Base-by-base conservation (phyloP, 1,139 yeast species). In the Yamadazyma pseudoaaseri region DNA sequence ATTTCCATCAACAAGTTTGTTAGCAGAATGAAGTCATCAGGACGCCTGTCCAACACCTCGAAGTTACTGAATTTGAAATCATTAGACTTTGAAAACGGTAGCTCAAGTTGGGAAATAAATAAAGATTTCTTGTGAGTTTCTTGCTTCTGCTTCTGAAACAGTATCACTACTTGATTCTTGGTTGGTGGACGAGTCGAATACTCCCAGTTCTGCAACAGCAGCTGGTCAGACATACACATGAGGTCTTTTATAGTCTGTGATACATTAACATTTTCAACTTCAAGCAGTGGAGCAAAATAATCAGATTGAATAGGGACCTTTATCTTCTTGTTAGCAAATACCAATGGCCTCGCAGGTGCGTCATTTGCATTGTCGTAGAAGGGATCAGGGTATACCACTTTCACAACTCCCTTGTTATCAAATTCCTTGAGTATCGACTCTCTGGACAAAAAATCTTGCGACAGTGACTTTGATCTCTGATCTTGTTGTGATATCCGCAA, bases 281-380 rank as follows among this genome's bases (percentile, higher is more conserved):
- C 14, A 11, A 44, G 21, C 16, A 29, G 20, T 1, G 43, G 41
- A 4, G 39, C 18, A 2, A 38, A 11, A 7, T 26, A 28, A 13
- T 16, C 28, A 10, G 37, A 20, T 8, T 41, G 37, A 5, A 52
- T 46, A 0, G 71, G 69, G 2, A 80, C 56, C 1, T 52, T 60
- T 41, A 80, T 79, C 43, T 73, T 76, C 38, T 71, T 76, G 14
- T 89, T 89, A 0, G 90, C 89, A 57, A 79, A 81, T 2, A 76
- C 56, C 39, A 81, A 69, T 0, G 94, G 81, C 17, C 61, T 63
- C 1, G 57, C 34, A 2, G 82, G 81, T 4, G 76, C 61, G 43
- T 84, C 86, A 1, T 53, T 50, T 0, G 62, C 55, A 20, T 69
- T 62, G 16, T 80, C 72, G 47, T 76, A 89, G 44, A 60, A 78